phyloP scores from a whole-genome alignment of 495 filamentous ascomycete genomes.

The Tuber microsphaerosporum region DNA sequence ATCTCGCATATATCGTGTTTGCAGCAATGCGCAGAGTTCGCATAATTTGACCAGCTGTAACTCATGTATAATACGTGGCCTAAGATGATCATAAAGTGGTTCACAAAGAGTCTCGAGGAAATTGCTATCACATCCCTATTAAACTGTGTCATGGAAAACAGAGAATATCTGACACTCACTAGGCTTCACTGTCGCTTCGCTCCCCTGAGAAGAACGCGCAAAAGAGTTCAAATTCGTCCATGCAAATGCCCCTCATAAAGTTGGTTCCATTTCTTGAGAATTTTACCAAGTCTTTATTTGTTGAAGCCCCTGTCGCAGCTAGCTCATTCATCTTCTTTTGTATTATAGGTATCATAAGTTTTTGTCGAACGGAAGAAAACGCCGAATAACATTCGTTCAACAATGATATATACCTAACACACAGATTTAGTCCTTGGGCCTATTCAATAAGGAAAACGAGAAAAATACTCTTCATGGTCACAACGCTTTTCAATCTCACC shows the following conservation, averaged over 20 bases:
- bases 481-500: conserved; percentile 40
- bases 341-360: conserved; percentile 51
- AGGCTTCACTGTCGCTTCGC: conserved; percentile 55
- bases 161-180: conserved; percentile 22
- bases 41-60: conserved; percentile 62
- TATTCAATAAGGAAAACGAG: background rate
- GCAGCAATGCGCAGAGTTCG: conserved; percentile 64
- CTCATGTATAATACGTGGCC: conserved; percentile 64
- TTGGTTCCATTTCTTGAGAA: conserved; percentile 65
- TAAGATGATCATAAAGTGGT: conserved; percentile 65
- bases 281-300: conserved; percentile 56
- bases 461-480: conserved; percentile 39
- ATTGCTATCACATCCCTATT: conserved; percentile 27
- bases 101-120: conserved; percentile 68
- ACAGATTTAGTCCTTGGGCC: conserved; percentile 7
- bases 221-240: conserved; percentile 70
- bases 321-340: conserved; percentile 61
- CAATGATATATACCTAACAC: conserved; percentile 34
- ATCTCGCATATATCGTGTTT: conserved; percentile 63
- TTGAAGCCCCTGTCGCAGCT: conserved; percentile 57
- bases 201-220: conserved; percentile 67
- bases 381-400: conserved; percentile 39
- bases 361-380: conserved; percentile 35
- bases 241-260: conserved; percentile 62
- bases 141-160: background rate